Conservation (phyloP, 1,139 yeast genomes). For the Yamadazyma jaroonii region DNA sequence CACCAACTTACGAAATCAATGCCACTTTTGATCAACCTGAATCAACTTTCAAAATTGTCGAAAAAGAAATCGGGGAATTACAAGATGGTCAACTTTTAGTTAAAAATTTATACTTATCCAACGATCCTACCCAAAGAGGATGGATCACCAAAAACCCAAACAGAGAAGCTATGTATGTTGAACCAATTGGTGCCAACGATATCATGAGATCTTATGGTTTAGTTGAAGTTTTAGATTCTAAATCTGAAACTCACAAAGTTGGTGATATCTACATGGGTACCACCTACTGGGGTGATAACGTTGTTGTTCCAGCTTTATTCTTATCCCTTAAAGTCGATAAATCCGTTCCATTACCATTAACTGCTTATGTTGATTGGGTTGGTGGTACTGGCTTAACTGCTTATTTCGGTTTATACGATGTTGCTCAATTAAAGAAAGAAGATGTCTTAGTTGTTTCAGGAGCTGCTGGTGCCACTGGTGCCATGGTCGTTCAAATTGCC, state of each 20-base stretch:
- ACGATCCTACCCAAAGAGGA: constrained; percentile 66
- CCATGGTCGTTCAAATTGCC: constrained; percentile 59
- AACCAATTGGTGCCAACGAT: constrained; percentile 47
- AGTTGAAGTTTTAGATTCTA: constrained; percentile 48
- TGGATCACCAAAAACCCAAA: constrained; percentile 51
- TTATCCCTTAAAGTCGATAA: constrained; percentile 25
- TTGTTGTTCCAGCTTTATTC: constrained; percentile 17
- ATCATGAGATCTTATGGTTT: constrained; percentile 50
- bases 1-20: constrained; percentile 17
- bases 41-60: constrained; percentile 22
- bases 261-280: constrained; percentile 42
- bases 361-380: constrained; percentile 24
- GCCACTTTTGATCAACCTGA: constrained; percentile 16
- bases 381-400: constrained; percentile 67
- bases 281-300: constrained; percentile 31
- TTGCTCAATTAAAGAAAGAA: constrained; percentile 38
- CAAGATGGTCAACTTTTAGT: constrained; percentile 46
- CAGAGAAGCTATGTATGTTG: constrained; percentile 42
- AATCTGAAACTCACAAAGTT: constrained; percentile 28
- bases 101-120: constrained; percentile 50
- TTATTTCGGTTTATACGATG: constrained; percentile 50
- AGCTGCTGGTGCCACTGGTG: constrained; percentile 71
- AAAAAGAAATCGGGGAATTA: constrained; percentile 17
- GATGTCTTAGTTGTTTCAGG: constrained; percentile 50
- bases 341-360: constrained; percentile 21